Conservation (phyloP, 2,329 filamentous ascomycete species). For the Massarina eburnea region DNA sequence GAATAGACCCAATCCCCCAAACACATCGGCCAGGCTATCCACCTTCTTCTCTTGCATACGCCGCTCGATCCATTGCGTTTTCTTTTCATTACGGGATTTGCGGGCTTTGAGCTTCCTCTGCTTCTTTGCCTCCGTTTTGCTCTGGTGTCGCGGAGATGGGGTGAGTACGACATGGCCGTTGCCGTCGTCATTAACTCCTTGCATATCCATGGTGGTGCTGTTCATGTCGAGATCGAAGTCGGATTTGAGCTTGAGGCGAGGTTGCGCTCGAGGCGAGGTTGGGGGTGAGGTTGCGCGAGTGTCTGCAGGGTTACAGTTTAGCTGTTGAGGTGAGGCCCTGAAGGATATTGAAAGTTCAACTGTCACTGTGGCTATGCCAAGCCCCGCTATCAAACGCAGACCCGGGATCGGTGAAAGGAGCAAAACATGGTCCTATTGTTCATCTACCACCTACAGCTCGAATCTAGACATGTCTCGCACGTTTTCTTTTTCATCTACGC, state of each 20-base stretch:
- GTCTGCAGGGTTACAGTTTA: neutral
- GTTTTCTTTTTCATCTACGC: conserved; percentile 2
- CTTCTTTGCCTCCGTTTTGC: neutral
- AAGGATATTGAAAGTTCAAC: neutral
- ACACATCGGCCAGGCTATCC: neutral
- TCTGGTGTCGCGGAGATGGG: neutral
- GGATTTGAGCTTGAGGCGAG: neutral
- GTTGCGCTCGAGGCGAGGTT: neutral
- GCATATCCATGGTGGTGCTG: neutral
- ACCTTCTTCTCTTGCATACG: neutral
- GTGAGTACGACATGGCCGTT: neutral
- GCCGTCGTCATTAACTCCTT: neutral
- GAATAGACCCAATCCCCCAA: neutral
- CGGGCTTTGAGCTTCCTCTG: neutral
- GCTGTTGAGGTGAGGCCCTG: neutral
- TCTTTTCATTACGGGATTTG: neutral
- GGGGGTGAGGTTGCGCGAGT: neutral
- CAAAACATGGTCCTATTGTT: neutral
- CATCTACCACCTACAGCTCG: neutral
- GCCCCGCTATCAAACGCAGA: neutral
- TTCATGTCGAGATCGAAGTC: neutral
- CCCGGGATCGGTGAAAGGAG: neutral
- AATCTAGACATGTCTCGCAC: neutral
- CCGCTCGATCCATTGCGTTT: neutral
- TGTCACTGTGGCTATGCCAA: neutral